Conservation (phyloP, 2,329 filamentous ascomycete genomes). For the Shiraia sp. region DNA sequence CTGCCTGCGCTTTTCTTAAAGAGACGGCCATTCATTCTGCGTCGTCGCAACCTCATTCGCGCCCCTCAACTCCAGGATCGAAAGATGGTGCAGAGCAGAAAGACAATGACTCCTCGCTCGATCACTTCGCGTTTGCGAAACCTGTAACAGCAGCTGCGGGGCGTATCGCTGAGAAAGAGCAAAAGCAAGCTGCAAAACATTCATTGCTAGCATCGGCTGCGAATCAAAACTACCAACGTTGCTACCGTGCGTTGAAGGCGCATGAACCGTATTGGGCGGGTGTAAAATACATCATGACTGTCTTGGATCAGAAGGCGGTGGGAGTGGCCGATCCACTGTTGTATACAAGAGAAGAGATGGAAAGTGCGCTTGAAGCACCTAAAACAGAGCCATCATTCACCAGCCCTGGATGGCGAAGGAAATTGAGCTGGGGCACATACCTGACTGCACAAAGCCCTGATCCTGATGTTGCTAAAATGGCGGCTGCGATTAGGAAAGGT, state of each 20-base stretch:
- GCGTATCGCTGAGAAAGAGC: constrained; percentile 33
- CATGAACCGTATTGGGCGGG: constrained; percentile 87
- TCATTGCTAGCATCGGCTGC: constrained; percentile 78
- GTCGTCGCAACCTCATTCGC: constrained; percentile 66
- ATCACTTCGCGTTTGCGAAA: no score
- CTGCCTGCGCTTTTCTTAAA: constrained; percentile 84
- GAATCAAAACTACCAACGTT: constrained; percentile 84
- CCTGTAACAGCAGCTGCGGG: constrained; percentile 12
- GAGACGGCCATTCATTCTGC: constrained; percentile 73
- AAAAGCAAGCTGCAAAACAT: constrained; percentile 64
- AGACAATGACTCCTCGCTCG: background rate
- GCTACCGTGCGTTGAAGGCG: constrained; percentile 80
- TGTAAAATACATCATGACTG: constrained; percentile 82
- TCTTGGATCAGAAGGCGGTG: constrained; percentile 84
- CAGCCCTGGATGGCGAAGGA: constrained; percentile 56
- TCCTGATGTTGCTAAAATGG: constrained; percentile 34
- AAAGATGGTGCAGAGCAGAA: constrained; percentile 7
- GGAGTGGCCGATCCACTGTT: constrained; percentile 77
- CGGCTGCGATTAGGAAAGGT: constrained; percentile 37
- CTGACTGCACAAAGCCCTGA: constrained; percentile 38
- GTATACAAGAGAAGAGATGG: constrained; percentile 74
- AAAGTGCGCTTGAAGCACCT: constrained; percentile 64
- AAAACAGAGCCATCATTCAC: constrained; percentile 55
- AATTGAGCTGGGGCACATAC: constrained; percentile 50
- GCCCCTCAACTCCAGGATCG: constrained; percentile 48